Conservation (phyloP, 768 basidiomycete species). For the Mycena alexandri region DNA sequence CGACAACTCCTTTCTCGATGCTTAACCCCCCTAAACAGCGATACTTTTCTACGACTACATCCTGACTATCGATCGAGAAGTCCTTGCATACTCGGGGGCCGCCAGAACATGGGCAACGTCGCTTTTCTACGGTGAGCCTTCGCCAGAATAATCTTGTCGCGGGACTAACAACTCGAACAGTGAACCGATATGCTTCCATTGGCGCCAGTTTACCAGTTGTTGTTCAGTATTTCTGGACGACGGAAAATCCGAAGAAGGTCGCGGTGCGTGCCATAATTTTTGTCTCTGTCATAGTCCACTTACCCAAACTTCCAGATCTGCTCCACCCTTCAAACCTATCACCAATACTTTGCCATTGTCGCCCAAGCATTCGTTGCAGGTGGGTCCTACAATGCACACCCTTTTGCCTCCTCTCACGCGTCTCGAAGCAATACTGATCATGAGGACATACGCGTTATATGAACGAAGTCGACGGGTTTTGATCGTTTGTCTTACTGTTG, state of each 20-base stretch:
- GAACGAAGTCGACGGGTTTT: slow-evolving; percentile 49
- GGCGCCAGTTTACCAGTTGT: slow-evolving; percentile 32
- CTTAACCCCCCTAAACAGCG: neutral
- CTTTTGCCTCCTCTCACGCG: neutral
- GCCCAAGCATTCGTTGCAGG: slow-evolving; percentile 52
- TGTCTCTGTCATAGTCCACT: neutral
- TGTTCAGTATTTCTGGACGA: slow-evolving; percentile 41
- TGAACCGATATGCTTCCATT: slow-evolving; percentile 41
- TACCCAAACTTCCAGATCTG: slow-evolving; percentile 34
- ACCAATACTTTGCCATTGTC: slow-evolving; percentile 49
- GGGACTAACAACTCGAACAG: neutral
- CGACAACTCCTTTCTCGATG: neutral
- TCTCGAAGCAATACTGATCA: slow-evolving; percentile 52
- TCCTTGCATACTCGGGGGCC: slow-evolving; percentile 9
- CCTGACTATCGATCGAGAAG: slow-evolving; percentile 10
- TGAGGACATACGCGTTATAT: slow-evolving; percentile 59
- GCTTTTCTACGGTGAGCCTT: slow-evolving; percentile 33
- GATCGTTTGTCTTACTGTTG: slow-evolving; percentile 41
- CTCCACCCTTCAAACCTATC: slow-evolving; percentile 46
- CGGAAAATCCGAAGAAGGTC: slow-evolving; percentile 41
- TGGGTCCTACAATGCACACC: slow-evolving; percentile 33
- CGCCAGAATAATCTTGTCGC: no score
- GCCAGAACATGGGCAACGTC: slow-evolving; percentile 17
- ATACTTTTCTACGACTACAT: slow-evolving; percentile 24
- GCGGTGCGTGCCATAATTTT: slow-evolving; percentile 38